Evolutionary conservation across 345 rosid species (phyloP), one percentile per base, ranked within the genome.

Genomic region (Nasturtium officinale): DNA sequence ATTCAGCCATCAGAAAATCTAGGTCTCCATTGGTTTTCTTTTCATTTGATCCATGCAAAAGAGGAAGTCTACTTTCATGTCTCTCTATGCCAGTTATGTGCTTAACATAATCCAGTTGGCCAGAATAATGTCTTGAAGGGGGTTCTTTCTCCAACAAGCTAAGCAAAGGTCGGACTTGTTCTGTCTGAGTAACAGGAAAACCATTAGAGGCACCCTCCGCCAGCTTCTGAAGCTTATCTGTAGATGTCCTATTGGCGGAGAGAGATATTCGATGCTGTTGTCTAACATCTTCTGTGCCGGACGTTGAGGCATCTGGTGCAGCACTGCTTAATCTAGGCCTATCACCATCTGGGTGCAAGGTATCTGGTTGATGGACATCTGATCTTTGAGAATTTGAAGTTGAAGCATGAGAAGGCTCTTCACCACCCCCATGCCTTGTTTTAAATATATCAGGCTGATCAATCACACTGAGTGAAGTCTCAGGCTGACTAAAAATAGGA

Each of bases 121-220:
- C 98, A 82, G 97, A 89, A 79, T 78, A 82, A 77, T 75, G 92
- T 72, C 86, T 81, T 32, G 93, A 91, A 62, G 96, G 97, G 21
- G 99, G 97, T 83, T 95, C 99, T 83, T 91, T 95, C 57, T 95
- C 99, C 87, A 91, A 82, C 84, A 95, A 87, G 89, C 96, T 95
- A 69, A 95, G 91, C 75, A 95, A 86, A 69, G 99, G 99, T 26
- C 96, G 89, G 74, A 95, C 97, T 83, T 88, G 96, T 67, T 91
- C 97, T 40, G 87, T 78, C 52, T 87, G 91, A 65, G 86, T 46
- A 71, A 78, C 77, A 53, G 87, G 69, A 79, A 82, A 73, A 54
- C 96, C 96, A 78, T 87, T 85, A 48, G 87, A 85, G 55, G 82
- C 71, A 69, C 82, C 81, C 59, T 91, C 98, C 13, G 81, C 84